Conservation (phyloP, 176 grass and related monocot genomes). For the Aegilops tauschii region DNA sequence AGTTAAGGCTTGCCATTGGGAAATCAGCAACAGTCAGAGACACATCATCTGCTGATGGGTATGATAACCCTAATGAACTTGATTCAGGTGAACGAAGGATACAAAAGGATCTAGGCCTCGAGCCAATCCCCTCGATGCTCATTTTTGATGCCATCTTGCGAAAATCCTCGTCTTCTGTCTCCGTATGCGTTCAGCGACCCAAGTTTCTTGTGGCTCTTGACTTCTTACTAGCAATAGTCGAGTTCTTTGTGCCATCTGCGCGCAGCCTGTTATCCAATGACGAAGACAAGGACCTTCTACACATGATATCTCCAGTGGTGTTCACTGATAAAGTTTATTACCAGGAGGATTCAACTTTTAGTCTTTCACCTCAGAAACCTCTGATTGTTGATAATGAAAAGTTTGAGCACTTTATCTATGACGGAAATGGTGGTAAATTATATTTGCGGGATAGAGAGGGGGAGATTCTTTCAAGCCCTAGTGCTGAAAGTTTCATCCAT, state of each 20-base stretch:
- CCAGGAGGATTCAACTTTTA: slow-evolving; percentile 56
- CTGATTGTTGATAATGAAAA: slow-evolving; percentile 88
- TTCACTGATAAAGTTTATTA: slow-evolving; percentile 73
- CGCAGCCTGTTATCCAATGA: slow-evolving; percentile 70
- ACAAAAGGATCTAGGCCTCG: slow-evolving; percentile 58
- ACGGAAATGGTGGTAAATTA: slow-evolving; percentile 90
- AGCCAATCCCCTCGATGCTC: slow-evolving; percentile 90
- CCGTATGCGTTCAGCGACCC: slow-evolving; percentile 76
- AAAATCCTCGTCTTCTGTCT: slow-evolving; percentile 61
- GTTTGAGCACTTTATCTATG: slow-evolving; percentile 88
- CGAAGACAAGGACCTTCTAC: slow-evolving; percentile 64
- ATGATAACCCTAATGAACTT: slow-evolving; percentile 45
- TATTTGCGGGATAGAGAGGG: slow-evolving; percentile 75
- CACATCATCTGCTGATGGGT: slow-evolving; percentile 46
- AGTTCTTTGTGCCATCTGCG: slow-evolving; percentile 95
- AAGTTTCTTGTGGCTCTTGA: slow-evolving; percentile 96
- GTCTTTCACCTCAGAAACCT: slow-evolving; percentile 79
- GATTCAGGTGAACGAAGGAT: slow-evolving; percentile 53
- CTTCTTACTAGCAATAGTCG: slow-evolving; percentile 78
- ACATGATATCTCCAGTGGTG: slow-evolving; percentile 60
- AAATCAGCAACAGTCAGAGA: slow-evolving; percentile 66
- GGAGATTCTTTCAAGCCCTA: slow-evolving; percentile 57
- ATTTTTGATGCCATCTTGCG: slow-evolving; percentile 80
- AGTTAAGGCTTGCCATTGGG: slow-evolving; percentile 94
- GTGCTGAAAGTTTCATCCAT: slow-evolving; percentile 77